Evolutionary conservation across 2,329 filamentous ascomycete species (phyloP), one percentile per base, ranked within the genome.

Genomic region (Byssochlamys sp.): DNA sequence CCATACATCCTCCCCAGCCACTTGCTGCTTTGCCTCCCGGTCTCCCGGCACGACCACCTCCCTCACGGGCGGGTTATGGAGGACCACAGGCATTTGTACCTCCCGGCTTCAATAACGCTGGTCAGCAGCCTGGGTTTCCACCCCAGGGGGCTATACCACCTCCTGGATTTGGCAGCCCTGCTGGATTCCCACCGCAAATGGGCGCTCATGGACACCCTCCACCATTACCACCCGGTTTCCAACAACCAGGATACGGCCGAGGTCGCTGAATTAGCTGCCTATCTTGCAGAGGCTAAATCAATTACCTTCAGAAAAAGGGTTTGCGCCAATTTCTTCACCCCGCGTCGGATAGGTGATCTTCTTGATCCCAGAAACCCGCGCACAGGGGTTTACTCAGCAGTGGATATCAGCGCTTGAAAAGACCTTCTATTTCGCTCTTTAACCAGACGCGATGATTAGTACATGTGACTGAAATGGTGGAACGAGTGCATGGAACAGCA

Each of bases 31-130:
- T 77, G 9, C 77, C 78, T 12, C 76, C 80, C 6, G 81, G 80
- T 28, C 70, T 86, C 27, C 87, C 87, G 45, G 84, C 86, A 58
- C 78, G 87, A 45, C 87, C 87, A n/a, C 87, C 87, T 3, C 84
- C 85, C 19, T 84, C 80, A 14, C 83, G 86, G 65, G 84, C 77
- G 54, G 85, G 84, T 1, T 88, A 87, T 67, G 86, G 86, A 49
- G 87, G 86, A 9, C 85, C 73, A 50, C 68, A 75, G 60, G 63
- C 71, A 12, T 77, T 78, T 60, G 55, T 70, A 19, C 73, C 73
- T 29, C 70, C 69, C 54, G 72, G 69, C 54, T 77, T 75, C 58
- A 71, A 66, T 60, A 69, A 63, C 52, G 54, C 67, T n/a, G 59
- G 65, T 31, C 69, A 69, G 51, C 67, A 67, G 54, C 50, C 66